Evolutionary conservation across 768 basidiomycete genomes (phyloP), one percentile per base, ranked within the genome.

Genomic region (Brasilioporus rufonigricans): DNA sequence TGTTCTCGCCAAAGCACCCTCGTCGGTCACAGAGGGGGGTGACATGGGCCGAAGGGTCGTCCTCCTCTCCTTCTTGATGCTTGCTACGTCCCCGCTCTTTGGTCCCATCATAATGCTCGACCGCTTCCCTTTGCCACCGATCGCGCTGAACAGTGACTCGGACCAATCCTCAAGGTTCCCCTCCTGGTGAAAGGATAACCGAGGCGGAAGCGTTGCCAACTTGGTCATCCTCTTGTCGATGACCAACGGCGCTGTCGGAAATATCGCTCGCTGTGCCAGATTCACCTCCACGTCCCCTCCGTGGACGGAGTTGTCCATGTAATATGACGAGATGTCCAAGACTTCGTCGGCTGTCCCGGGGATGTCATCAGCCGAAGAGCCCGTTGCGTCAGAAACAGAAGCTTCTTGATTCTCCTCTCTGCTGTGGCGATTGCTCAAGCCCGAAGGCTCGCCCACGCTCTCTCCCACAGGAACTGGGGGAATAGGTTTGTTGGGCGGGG

Each of bases 161-260:
- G 80, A 75, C 85, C 84, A 85, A 26, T 74, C 74, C 11, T 76
- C 73, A 26, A 84, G 70, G 57, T 78, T 82, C 12, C 55, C 52
- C 48, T 80, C 77, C 33, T 74, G 73, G 54, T 82, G 80, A 27
- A 84, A 71, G 5, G 83, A 84, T 29, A 86, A 61, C 14, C 84
- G 77, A 12, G 84, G 84, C 0, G 84, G 80, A 29, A 63, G 29
- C 18, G 44, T 56, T 12, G 58, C 62, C n/a, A 64, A 33, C 44
- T 59, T 61, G 29, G 49, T 23, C 39, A 62, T 7, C 43, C 52
- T 56, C 51, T 66, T 65, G 52, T 67, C 68, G 36, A 73, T 62
- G 43, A 72, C 61, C 12, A 76, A 57, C 33, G 74, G 71, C 14
- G 68, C 70, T 32, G 58, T 72, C 48, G 62, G 66, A 21, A 57